Percentiles rank a stretch among this genome's conserved stretches.
These are phyloP conservation scores for Fusarium oligoseptatum DNA, from an alignment of 2,329 filamentous ascomycete genomes.

Conservation along the genomic window DNA sequence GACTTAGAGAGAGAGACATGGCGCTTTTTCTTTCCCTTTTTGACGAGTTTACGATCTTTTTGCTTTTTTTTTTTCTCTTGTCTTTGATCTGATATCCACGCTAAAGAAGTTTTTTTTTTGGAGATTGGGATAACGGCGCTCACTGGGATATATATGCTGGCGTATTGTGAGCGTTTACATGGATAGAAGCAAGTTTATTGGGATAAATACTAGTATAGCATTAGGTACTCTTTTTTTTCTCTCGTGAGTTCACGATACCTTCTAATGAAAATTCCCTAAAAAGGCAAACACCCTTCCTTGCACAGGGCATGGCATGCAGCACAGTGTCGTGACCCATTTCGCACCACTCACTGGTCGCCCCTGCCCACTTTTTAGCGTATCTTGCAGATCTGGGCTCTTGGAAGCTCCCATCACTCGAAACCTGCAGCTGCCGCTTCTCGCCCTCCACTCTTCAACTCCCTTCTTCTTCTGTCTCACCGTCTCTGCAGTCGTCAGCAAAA, in stretches of 20 bases:
- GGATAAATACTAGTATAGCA: background rate
- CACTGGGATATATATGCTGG: constrained; percentile 35
- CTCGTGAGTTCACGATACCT: background rate
- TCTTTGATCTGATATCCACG: constrained; percentile 26
- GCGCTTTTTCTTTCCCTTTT: constrained; percentile 20
- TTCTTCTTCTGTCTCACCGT: background rate
- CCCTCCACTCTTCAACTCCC: constrained; percentile 25
- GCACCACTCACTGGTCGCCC: constrained; percentile 16
- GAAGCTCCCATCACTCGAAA: constrained; percentile 1
- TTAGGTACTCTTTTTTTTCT: background rate
- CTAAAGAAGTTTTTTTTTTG: constrained; percentile 31
- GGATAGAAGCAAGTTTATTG: constrained; percentile 13
- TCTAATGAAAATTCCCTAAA: background rate
- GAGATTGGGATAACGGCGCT: constrained; percentile 16
- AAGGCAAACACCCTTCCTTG: background rate
- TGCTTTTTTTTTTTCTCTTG: constrained; percentile 8
- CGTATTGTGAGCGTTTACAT: constrained; percentile 26
- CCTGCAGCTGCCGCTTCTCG: constrained; percentile 8
- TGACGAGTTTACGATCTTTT: constrained; percentile 14
- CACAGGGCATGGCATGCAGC: background rate
- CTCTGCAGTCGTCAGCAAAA: background rate
- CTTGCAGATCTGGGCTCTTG: constrained; percentile 24
- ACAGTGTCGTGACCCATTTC: background rate
- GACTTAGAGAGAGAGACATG: constrained; percentile 31
- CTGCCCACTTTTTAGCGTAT: constrained; percentile 20